These are phyloP conservation scores for Chenopodium quinoa DNA, from an alignment of 148 eudicot genomes.

Conservation along the genomic window DNA sequence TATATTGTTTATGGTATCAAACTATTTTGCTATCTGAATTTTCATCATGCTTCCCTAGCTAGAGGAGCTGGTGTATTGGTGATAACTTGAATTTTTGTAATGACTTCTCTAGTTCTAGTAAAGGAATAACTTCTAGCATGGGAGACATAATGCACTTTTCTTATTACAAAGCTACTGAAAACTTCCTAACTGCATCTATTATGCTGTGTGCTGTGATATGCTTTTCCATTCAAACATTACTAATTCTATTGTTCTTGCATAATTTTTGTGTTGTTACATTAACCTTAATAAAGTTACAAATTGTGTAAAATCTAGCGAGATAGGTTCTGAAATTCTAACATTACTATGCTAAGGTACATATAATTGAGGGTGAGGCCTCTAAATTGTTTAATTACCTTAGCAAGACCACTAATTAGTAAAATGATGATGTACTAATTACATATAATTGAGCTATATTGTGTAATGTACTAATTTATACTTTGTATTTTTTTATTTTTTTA, in stretches of 20 bases:
- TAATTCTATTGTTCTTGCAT: not conserved
- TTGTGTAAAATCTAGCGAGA: no score
- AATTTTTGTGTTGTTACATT: not conserved
- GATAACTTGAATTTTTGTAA: not conserved
- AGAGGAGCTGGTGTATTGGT: not conserved
- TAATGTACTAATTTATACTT: no score
- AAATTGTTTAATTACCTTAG: not conserved
- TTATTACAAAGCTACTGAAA: not conserved
- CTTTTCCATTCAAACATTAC: not conserved
- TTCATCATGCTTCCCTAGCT: not conserved
- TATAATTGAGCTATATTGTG: no score
- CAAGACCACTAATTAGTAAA: constrained; percentile 25
- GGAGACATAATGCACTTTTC: not conserved
- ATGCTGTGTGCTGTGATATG: not conserved
- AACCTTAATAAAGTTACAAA: not conserved
- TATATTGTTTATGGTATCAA: not conserved
- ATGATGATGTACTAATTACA: not conserved
- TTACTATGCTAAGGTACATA: constrained; percentile 23
- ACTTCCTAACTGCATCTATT: not conserved
- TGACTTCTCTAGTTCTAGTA: not conserved
- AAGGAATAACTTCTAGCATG: not conserved
- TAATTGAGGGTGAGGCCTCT: constrained; percentile 22
- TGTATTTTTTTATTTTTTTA: no score
- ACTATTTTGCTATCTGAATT: not conserved
- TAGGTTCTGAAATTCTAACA: constrained; percentile 14